A percentile compares a stretch with the other conserved stretches of the same genome.
Conservation (phyloP, 108 stramenopile species). For the Nitzschia sp. region DNA sequence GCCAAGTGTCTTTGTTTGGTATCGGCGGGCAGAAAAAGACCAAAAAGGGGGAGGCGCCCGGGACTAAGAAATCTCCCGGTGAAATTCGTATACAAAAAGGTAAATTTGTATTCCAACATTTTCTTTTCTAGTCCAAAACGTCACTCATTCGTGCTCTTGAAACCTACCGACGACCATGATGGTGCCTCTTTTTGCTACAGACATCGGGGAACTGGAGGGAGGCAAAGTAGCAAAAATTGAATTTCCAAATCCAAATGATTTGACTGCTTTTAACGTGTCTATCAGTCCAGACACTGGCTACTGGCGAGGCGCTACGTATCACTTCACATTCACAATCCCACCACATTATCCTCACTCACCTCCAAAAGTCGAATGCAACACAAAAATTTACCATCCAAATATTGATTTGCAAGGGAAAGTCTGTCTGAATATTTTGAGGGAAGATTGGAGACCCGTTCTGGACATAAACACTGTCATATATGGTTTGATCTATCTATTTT, state of each 20-base stretch:
- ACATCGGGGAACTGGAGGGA: slow-evolving; percentile 98
- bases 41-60: slow-evolving; percentile 52
- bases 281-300: slow-evolving; percentile 92
- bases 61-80: slow-evolving; percentile 91
- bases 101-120: slow-evolving; percentile 40
- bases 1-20: slow-evolving; percentile 70
- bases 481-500: slow-evolving; percentile 98
- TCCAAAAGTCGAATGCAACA: slow-evolving; percentile 94
- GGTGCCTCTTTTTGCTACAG: slow-evolving; percentile 41
- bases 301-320: slow-evolving; percentile 95
- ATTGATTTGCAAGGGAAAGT: slow-evolving; percentile 98
- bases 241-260: slow-evolving; percentile 96
- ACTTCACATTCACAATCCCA: slow-evolving; percentile 94
- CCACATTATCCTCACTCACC: slow-evolving; percentile 98
- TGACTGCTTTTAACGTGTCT: slow-evolving; percentile 90
- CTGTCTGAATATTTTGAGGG: slow-evolving; percentile 95
- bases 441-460: slow-evolving; percentile 99
- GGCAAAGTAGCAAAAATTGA: slow-evolving; percentile 94
- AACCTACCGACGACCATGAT: neutral
- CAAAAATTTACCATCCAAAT: slow-evolving; percentile 98
- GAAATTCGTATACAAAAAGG: slow-evolving; percentile 99
- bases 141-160: neutral
- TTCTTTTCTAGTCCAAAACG: slow-evolving; percentile 1
- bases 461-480: slow-evolving; percentile 99
- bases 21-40: slow-evolving; percentile 87